These are phyloP conservation scores for Heritiera fomes DNA, from an alignment of 345 rosid genomes.

Conservation along the genomic window DNA sequence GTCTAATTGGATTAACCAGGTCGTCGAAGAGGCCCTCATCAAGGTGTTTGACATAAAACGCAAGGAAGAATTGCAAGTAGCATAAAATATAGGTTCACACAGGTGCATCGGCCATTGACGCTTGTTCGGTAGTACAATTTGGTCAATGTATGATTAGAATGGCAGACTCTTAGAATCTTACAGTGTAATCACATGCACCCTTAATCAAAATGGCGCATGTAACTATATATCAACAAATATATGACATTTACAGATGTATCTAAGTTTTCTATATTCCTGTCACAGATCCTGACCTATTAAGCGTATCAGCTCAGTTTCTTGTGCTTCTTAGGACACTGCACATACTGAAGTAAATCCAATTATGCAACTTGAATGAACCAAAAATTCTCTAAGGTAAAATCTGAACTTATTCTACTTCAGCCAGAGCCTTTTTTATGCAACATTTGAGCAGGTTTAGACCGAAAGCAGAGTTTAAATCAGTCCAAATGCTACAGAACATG, in stretches of 20 bases:
- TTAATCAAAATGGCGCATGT: background rate
- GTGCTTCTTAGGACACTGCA: background rate
- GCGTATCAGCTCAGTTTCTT: background rate
- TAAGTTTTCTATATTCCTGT: background rate
- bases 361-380: too few relatives aligned
- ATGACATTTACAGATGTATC: background rate
- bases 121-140: background rate
- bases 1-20: conserved; percentile 38
- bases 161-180: background rate
- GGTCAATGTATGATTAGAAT: background rate
- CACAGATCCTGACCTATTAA: background rate
- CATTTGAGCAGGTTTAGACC: background rate
- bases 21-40: conserved; percentile 70
- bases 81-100: conserved; percentile 30
- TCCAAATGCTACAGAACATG: background rate
- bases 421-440: too few relatives aligned
- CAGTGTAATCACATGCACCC: background rate
- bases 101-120: background rate
- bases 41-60: conserved; percentile 79
- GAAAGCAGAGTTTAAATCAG: background rate
- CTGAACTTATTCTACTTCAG: too few relatives aligned
- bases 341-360: too few relatives aligned
- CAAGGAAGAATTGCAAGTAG: conserved; percentile 64
- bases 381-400: too few relatives aligned
- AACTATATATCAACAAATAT: background rate